Evolutionary conservation across 1,139 yeast species (phyloP), one percentile per base, ranked within the genome.

Genomic region (Casaregolazyma suthepensis): DNA sequence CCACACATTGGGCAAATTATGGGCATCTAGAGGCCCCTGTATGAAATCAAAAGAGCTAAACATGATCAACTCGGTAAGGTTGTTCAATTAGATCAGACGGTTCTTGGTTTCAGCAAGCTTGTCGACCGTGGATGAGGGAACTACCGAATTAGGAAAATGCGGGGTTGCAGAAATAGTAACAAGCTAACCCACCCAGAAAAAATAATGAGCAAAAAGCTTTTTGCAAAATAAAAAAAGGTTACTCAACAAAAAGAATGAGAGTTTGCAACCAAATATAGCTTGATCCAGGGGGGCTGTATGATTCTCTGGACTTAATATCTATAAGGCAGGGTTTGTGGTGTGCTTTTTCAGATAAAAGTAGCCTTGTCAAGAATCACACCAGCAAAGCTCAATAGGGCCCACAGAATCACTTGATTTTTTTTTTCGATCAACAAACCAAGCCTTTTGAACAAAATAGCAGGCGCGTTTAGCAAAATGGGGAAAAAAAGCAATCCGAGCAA

Each of bases 11-110:
- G 40, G 15, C 40, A 35, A 15, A 35, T 35, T 35, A n/a, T 35
- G 40, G 17, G 40, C 40, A 6, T 35, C 40, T 35, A 15, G 9
- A 9, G 40, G 46, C 31, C 35, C 46, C 29, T 46, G 48, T n/a
- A 18, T 38, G 19, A 47, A 47, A n/a, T 47, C 50, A 47, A 47
- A 47, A n/a, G 35, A 38, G 22, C 42, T 47, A 20, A 47, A 47
- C 50, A 47, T 47, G 23, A 18, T 26, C 23, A 43, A 15, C 17
- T 35, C 40, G 17, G 17, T n/a, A n/a, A 35, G 17, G 9, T 35
- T 13, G 17, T 35, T 35, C 40, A 35, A 35, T 35, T 35, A 35
- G 40, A 15, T 15, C 17, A 35, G 17, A 4, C 15, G 17, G 17
- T 35, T 15, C 17, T 35, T 35, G 40, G 17, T 35, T n/a, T 13